A percentile compares a stretch with the other conserved stretches of the same genome.
Evolutionary conservation across 179 eudicot genomes (phyloP).

Genomic region (Corrigiola litoralis): DNA sequence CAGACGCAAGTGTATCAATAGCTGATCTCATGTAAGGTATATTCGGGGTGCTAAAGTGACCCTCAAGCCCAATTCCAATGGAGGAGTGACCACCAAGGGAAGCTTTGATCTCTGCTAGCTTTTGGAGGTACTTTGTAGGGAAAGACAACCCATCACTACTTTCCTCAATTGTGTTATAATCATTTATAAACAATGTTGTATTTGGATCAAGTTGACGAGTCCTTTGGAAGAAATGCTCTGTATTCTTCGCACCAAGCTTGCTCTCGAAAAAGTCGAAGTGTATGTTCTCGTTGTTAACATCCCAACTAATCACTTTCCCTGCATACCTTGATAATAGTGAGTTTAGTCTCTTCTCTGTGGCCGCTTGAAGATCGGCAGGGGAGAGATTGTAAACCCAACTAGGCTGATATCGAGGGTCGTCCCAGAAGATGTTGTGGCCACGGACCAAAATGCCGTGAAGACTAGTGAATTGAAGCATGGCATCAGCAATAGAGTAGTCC

Average conservation of each 20-base stretch:
- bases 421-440: slow-evolving; percentile 70
- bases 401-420: slow-evolving; percentile 34
- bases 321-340: slow-evolving; percentile 34
- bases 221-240: slow-evolving; percentile 9
- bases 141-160: neutral
- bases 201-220: slow-evolving; percentile 22
- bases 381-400: slow-evolving; percentile 36
- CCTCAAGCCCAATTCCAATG: slow-evolving; percentile 46
- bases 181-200: slow-evolving; percentile 44
- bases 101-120: slow-evolving; percentile 8
- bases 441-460: slow-evolving; percentile 31
- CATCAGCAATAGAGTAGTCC: slow-evolving; percentile 46
- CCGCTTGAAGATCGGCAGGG: slow-evolving; percentile 16
- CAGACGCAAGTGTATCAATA: slow-evolving; percentile 41
- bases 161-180: slow-evolving; percentile 52
- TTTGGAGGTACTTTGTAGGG: slow-evolving; percentile 24
- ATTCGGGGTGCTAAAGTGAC: slow-evolving; percentile 37
- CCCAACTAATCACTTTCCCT: slow-evolving; percentile 24
- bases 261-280: slow-evolving; percentile 25
- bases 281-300: slow-evolving; percentile 7
- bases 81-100: neutral
- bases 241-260: slow-evolving; percentile 26
- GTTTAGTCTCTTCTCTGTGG: slow-evolving; percentile 26
- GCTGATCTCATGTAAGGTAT: slow-evolving; percentile 50
- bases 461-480: slow-evolving; percentile 35